phyloP scores from a whole-genome alignment of 352 stramenopile genomes.

The Phytopythium delawarense region DNA sequence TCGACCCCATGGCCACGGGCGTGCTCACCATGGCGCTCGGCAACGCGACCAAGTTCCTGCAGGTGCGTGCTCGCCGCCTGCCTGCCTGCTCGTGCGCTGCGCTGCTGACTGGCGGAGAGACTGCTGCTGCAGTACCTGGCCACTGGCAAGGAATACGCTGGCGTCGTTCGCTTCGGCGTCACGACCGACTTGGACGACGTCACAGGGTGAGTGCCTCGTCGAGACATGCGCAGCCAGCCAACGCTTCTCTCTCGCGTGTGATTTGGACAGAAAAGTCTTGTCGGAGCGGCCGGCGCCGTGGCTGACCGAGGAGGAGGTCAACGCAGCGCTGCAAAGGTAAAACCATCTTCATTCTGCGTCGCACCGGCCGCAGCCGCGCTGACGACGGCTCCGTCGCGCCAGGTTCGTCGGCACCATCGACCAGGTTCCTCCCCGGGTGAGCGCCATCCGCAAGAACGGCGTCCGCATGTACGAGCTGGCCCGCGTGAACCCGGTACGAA shows the following conservation, averaged over 20 bases:
- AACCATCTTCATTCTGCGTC: no score
- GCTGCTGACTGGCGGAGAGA: neutral
- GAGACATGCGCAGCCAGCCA: no score
- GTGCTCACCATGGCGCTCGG: slow-evolving; percentile 80
- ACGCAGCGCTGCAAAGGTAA: slow-evolving; percentile 44
- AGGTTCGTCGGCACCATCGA: slow-evolving; percentile 78
- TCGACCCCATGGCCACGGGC: slow-evolving; percentile 80
- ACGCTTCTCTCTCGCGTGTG: neutral
- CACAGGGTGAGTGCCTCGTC: slow-evolving; percentile 36
- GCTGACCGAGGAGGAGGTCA: slow-evolving; percentile 36
- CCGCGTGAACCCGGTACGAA: slow-evolving; percentile 43
- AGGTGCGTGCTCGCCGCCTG: slow-evolving; percentile 19
- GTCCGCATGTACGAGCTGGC: slow-evolving; percentile 77
- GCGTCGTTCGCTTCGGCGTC: slow-evolving; percentile 69
- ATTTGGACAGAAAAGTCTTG: slow-evolving; percentile 31
- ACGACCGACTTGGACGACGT: slow-evolving; percentile 83
- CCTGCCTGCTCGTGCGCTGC: neutral
- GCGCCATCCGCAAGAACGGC: slow-evolving; percentile 75
- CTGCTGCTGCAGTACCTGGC: slow-evolving; percentile 41
- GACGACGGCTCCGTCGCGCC: neutral
- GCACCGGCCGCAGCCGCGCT: neutral
- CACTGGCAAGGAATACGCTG: slow-evolving; percentile 73
- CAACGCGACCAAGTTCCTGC: slow-evolving; percentile 79
- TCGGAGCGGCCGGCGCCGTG: slow-evolving; percentile 47
- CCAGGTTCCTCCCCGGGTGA: slow-evolving; percentile 73